Percentiles rank a stretch among this genome's conserved stretches.
Conservation (phyloP, 495 filamentous ascomycete species). For the Pseudomonodictys pantanalensis region DNA sequence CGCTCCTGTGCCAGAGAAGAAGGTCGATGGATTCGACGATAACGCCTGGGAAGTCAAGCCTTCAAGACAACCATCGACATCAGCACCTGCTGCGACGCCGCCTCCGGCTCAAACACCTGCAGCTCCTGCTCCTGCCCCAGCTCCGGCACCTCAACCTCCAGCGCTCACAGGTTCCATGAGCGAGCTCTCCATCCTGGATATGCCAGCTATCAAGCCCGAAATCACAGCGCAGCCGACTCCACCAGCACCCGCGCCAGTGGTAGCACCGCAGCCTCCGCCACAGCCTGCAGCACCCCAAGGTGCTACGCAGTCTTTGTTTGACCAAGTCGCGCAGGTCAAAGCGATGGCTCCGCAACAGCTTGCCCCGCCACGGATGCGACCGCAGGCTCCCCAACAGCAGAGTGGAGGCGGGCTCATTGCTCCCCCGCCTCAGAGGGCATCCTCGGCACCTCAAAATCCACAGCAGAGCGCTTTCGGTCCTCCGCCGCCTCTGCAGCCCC, state of each 20-base stretch:
- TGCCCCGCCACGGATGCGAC: constrained; percentile 61
- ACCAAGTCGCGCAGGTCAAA: constrained; percentile 36
- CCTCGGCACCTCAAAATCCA: constrained; percentile 84
- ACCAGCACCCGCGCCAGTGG: constrained; percentile 32
- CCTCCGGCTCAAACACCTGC: constrained; percentile 43
- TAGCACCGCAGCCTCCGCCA: constrained; percentile 38
- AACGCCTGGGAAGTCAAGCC: constrained; percentile 97
- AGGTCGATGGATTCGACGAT: constrained; percentile 77
- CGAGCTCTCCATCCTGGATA: constrained; percentile 22
- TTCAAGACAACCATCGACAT: constrained; percentile 57
- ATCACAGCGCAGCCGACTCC: constrained; percentile 10
- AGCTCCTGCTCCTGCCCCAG: constrained; percentile 42
- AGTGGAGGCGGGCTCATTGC: constrained; percentile 67
- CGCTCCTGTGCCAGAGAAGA: constrained; percentile 46
- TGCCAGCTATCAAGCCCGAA: constrained; percentile 24
- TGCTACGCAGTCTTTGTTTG: constrained; percentile 27
- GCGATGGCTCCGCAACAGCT: constrained; percentile 45
- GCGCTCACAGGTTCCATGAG: constrained; percentile 36
- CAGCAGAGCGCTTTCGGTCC: constrained; percentile 69
- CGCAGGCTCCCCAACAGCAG: constrained; percentile 63
- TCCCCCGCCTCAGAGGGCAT: constrained; percentile 76
- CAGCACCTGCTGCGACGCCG: constrained; percentile 39
- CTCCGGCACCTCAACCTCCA: constrained; percentile 41
- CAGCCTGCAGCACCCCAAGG: constrained; percentile 32
- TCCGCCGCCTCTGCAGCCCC: constrained; percentile 73